These are phyloP conservation scores for Cnidoscolus chayamansa DNA, from an alignment of 441 rosid species.

Conservation along the genomic window DNA sequence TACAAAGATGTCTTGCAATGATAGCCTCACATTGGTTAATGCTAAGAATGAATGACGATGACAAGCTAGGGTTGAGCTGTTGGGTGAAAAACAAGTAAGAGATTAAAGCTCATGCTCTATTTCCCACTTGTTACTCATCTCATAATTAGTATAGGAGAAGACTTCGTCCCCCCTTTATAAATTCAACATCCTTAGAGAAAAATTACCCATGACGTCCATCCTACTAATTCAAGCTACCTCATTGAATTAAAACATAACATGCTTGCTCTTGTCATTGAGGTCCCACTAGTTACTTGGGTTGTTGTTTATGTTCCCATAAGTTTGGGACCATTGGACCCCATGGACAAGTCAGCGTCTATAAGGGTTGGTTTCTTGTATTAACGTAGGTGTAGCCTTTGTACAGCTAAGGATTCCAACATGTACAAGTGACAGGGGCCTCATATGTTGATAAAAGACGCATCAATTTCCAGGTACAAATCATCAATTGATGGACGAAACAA, in stretches of 20 bases:
- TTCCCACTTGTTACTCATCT: too few species aligned
- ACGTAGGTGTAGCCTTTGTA: constrained; percentile 26
- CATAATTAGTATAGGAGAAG: too few species aligned
- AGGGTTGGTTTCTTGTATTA: constrained; percentile 23
- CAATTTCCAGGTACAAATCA: constrained; percentile 11
- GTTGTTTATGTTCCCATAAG: constrained; percentile 30
- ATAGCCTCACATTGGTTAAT: constrained; percentile 14
- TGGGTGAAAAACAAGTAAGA: not conserved
- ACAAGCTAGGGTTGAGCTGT: not conserved
- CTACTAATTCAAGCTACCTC: not conserved
- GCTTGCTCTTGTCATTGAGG: not conserved
- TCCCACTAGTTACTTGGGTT: constrained; percentile 15
- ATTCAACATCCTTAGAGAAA: too few species aligned
- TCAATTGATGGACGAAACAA: not conserved
- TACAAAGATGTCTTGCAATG: constrained; percentile 6
- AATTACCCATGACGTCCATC: too few species aligned
- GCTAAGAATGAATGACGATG: constrained; percentile 7
- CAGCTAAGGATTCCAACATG: constrained; percentile 38
- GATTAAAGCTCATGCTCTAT: not conserved
- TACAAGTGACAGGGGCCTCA: not conserved
- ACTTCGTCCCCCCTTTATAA: too few species aligned
- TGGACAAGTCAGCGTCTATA: constrained; percentile 22
- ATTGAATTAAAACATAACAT: too few species aligned
- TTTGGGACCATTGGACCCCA: constrained; percentile 38
- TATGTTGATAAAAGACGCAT: constrained; percentile 4